These are phyloP conservation scores for Phytophthora quininea DNA, from an alignment of 352 stramenopile species.

Conservation along the genomic window DNA sequence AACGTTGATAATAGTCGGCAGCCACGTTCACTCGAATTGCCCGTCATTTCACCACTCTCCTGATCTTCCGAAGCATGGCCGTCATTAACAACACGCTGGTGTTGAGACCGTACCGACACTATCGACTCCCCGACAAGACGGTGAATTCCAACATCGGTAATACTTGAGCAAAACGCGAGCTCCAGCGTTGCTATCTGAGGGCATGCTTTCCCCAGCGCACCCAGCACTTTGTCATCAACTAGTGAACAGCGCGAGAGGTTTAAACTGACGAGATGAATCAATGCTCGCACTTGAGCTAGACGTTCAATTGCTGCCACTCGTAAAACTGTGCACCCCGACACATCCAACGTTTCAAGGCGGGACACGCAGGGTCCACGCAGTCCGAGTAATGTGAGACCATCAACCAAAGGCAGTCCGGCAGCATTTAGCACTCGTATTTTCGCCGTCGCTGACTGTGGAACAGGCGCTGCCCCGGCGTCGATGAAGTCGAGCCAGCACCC, in stretches of 20 bases:
- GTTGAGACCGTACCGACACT: conserved; percentile 15
- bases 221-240: conserved; percentile 61
- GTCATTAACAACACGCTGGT: conserved; percentile 3
- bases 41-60: conserved; percentile 9
- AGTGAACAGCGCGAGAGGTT: conserved; percentile 61
- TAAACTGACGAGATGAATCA: conserved; percentile 42
- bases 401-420: conserved; percentile 51
- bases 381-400: conserved; percentile 66
- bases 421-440: conserved; percentile 43
- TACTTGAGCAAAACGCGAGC: conserved; percentile 55
- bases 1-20: conserved; percentile 54
- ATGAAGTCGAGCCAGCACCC: conserved; percentile 19
- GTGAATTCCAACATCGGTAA: conserved; percentile 61
- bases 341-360: conserved; percentile 30
- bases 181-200: conserved; percentile 44
- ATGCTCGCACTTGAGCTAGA: conserved; percentile 46
- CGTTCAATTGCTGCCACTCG: conserved; percentile 48
- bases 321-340: conserved; percentile 38
- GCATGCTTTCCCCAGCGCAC: conserved; percentile 49
- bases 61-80: conserved; percentile 13
- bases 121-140: conserved; percentile 45
- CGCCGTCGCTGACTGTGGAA: conserved; percentile 20
- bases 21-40: conserved; percentile 22
- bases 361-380: conserved; percentile 33
- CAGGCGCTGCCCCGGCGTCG: conserved; percentile 6